Base-by-base conservation (phyloP, 75 land plant genomes). In the Ceratopteris richardii region DNA sequence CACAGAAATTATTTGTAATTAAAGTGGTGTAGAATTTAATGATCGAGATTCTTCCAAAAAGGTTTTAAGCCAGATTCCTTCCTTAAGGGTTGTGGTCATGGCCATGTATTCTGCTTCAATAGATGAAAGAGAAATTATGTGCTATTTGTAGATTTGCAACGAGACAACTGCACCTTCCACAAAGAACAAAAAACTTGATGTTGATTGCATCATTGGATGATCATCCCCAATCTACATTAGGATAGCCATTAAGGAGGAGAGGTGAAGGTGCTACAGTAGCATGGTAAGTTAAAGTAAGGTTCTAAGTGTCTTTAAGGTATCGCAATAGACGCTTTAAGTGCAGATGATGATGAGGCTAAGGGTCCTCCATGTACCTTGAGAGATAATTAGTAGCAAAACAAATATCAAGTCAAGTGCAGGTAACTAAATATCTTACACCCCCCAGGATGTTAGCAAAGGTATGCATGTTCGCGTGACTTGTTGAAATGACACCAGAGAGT, bases 191-290 rank as follows among this genome's bases (percentile, higher is more conserved):
- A 67, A 77, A 3, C 80, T 76, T 20, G 64, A 62, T 14, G 68
- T 72, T 39, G 80, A 72, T 6, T 70, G 21, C 25, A 56, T 21
- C 0, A 64, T 68, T 29, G 67, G 61, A 48, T 64, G 65, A 61
- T 68, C 21, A 60, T 12, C 53, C 80, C 44, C 60, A 68, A 29
- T 78, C 72, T 33, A 56, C 77, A 73, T 78, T 68, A 54, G 51
- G 56, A n/a, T 77, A 67, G 3, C 76, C 63, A 54, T 58, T 36
- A 0, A 37, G 61, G 14, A 10, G 42, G 13, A 40, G 42, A 40
- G 20, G 18, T 17, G 51, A 21, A 17, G 4, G 51, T 16, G 36
- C 33, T 53, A 10, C 54, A 47, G 43, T 41, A 46, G 44, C 61
- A 57, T 69, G 46, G 20, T 30, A 67, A 0, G 12, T 67, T 67